These are phyloP conservation scores for Micractinium conductrix DNA, from an alignment of 139 green algal genomes.

Conservation along the genomic window DNA sequence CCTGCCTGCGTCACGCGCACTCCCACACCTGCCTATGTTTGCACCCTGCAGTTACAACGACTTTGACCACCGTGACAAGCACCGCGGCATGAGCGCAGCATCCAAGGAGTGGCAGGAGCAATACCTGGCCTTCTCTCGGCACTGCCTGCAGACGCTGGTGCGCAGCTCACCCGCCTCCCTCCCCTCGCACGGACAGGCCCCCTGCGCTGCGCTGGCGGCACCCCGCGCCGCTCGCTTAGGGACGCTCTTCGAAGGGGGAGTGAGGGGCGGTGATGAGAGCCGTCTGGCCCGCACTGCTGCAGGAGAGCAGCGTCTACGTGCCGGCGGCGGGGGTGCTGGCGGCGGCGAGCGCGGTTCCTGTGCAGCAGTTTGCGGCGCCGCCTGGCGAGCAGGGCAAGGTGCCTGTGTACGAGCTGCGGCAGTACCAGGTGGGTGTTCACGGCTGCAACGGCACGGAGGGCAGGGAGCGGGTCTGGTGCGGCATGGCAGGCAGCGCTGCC, in stretches of 20 bases:
- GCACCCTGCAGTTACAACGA: conserved; percentile 19
- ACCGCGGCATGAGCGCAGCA: conserved; percentile 3
- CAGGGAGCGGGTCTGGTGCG: background rate
- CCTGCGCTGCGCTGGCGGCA: too few relatives aligned
- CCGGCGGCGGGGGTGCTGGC: conserved; percentile 28
- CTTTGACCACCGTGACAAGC: conserved; percentile 38
- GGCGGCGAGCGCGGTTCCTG: conserved; percentile 4
- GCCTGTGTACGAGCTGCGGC: conserved; percentile 72
- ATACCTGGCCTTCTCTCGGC: conserved; percentile 22
- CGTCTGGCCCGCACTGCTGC: too few relatives aligned
- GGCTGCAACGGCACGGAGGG: too few relatives aligned
- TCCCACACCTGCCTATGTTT: background rate
- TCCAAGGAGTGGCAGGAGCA: conserved; percentile 34
- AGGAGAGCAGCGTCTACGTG: conserved; percentile 41
- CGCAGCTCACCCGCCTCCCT: background rate
- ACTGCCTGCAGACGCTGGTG: conserved; percentile 4
- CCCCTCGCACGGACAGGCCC: too few relatives aligned
- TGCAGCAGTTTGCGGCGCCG: conserved; percentile 4
- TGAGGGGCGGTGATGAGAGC: too few relatives aligned
- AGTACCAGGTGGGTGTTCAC: conserved; percentile 74
- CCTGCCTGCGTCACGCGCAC: too few relatives aligned
- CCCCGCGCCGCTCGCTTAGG: too few relatives aligned
- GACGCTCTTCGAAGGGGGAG: too few relatives aligned
- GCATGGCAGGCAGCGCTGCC: too few relatives aligned
- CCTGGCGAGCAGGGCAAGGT: background rate